These are phyloP conservation scores for Diaporthe ilicicola DNA, from an alignment of 2,329 filamentous ascomycete genomes.

Conservation along the genomic window DNA sequence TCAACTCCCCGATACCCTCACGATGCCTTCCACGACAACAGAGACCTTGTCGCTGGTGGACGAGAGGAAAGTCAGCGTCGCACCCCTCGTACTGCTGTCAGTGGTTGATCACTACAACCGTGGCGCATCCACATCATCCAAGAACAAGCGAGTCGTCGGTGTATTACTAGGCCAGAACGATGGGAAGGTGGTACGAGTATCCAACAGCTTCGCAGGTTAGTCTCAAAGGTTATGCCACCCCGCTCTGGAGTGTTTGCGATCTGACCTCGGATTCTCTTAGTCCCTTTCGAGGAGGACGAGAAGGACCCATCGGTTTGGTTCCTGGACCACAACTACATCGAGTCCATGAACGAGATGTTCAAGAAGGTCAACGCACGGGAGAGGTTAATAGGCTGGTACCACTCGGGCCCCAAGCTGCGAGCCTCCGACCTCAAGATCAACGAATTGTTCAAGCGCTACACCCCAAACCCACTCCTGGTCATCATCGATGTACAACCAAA, in stretches of 20 bases:
- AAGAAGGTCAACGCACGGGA: constrained; percentile 99
- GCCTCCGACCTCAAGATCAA: constrained; percentile 99
- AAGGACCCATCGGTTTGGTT: constrained; percentile 99
- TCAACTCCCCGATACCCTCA: constrained; percentile 42
- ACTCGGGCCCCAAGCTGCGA: constrained; percentile 95
- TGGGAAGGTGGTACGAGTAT: constrained; percentile 94
- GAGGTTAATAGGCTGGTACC: constrained; percentile 99
- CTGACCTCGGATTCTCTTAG: constrained; percentile 32
- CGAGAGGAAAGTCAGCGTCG: constrained; percentile 93
- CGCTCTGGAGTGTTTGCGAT: neutral
- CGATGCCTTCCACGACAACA: constrained; percentile 95
- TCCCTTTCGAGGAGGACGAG: constrained; percentile 96
- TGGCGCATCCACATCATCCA: constrained; percentile 84
- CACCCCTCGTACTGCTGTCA: constrained; percentile 95
- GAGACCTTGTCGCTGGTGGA: constrained; percentile 91
- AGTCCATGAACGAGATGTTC: constrained; percentile 99
- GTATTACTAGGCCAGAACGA: constrained; percentile 96
- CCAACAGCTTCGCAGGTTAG: constrained; percentile 97
- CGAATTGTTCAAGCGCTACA: constrained; percentile 99
- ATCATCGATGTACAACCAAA: constrained; percentile 99
- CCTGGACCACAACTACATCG: constrained; percentile 98
- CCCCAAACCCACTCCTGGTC: constrained; percentile 92
- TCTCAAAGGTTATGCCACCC: constrained; percentile 6
- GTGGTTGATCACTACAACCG: constrained; percentile 98
- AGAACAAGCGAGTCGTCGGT: constrained; percentile 87